These are phyloP conservation scores for Tricladium varicosporioides DNA, from an alignment of 2,329 filamentous ascomycete genomes.

Conservation along the genomic window DNA sequence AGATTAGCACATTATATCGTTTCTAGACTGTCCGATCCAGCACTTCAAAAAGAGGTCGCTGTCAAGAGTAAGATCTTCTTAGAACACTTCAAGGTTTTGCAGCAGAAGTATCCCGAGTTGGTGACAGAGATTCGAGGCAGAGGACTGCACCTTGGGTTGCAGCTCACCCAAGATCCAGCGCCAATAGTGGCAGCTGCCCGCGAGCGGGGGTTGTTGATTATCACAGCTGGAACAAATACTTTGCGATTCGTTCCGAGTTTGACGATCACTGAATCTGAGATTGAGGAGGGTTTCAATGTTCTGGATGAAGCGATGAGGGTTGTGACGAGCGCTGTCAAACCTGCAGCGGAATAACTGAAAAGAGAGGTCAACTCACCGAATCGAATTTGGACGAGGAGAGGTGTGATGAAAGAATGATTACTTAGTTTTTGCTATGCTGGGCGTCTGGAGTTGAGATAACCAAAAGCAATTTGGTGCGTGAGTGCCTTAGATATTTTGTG, in stretches of 20 bases:
- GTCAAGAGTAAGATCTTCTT: slow-evolving; percentile 63
- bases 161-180: slow-evolving; percentile 71
- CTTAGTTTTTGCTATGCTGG: neutral
- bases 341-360: slow-evolving; percentile 19
- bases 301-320: slow-evolving; percentile 62
- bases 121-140: slow-evolving; percentile 78
- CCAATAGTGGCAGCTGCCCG: slow-evolving; percentile 80
- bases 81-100: slow-evolving; percentile 54
- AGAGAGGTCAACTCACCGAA: slow-evolving; percentile 31
- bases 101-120: slow-evolving; percentile 63
- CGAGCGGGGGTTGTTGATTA: slow-evolving; percentile 83
- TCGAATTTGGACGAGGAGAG: slow-evolving; percentile 7
- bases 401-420: neutral
- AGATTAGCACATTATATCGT: slow-evolving; percentile 84
- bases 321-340: slow-evolving; percentile 15
- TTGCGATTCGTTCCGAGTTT: slow-evolving; percentile 88
- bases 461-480: neutral
- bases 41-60: slow-evolving; percentile 67
- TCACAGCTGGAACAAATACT: slow-evolving; percentile 91
- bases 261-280: slow-evolving; percentile 76
- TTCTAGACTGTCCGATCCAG: slow-evolving; percentile 66
- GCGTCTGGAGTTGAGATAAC: neutral
- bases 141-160: slow-evolving; percentile 83
- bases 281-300: slow-evolving; percentile 73
- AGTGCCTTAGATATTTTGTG: too few species aligned